Percentiles rank a stretch among this genome's conserved stretches.
phyloP scores from a whole-genome alignment of 2,329 filamentous ascomycete species.

The Alternaria solani region DNA sequence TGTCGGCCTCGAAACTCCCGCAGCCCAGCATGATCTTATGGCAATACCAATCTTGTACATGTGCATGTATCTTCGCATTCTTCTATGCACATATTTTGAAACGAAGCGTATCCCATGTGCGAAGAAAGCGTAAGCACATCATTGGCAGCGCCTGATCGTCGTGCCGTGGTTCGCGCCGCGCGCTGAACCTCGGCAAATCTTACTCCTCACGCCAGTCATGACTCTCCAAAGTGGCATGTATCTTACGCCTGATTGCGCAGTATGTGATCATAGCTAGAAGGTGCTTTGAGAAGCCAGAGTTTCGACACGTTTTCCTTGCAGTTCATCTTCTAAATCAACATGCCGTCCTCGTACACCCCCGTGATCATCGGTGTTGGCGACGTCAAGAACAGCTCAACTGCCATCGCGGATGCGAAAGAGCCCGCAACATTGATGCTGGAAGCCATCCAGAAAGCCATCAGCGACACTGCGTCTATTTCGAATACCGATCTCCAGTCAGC shows the following conservation, averaged over 20 bases:
- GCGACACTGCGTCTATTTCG: slow-evolving; percentile 56
- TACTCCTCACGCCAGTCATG: slow-evolving; percentile 15
- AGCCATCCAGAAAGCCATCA: slow-evolving; percentile 62
- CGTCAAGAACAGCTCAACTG: slow-evolving; percentile 64
- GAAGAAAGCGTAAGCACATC: neutral
- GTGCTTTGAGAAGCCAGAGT: neutral
- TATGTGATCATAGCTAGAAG: neutral
- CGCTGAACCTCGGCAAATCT: slow-evolving; percentile 15
- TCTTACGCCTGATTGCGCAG: neutral
- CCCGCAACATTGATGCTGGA: slow-evolving; percentile 66
- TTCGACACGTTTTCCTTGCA: neutral
- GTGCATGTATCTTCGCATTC: neutral
- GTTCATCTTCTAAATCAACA: neutral
- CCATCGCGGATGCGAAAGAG: slow-evolving; percentile 63
- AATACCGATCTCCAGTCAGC: slow-evolving; percentile 51
- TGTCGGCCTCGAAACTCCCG: neutral
- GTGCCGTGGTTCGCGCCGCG: neutral
- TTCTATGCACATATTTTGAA: neutral
- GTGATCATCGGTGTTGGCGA: slow-evolving; percentile 71
- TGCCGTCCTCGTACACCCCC: slow-evolving; percentile 45
- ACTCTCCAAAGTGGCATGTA: slow-evolving; percentile 7
- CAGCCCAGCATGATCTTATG: neutral
- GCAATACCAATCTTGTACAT: neutral
- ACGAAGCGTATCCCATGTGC: neutral
- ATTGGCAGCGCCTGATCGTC: neutral